Percentiles rank a stretch among this genome's conserved stretches.
These are phyloP conservation scores for Stramenopiles sp. DNA, from an alignment of 352 stramenopile species.

Conservation along the genomic window DNA sequence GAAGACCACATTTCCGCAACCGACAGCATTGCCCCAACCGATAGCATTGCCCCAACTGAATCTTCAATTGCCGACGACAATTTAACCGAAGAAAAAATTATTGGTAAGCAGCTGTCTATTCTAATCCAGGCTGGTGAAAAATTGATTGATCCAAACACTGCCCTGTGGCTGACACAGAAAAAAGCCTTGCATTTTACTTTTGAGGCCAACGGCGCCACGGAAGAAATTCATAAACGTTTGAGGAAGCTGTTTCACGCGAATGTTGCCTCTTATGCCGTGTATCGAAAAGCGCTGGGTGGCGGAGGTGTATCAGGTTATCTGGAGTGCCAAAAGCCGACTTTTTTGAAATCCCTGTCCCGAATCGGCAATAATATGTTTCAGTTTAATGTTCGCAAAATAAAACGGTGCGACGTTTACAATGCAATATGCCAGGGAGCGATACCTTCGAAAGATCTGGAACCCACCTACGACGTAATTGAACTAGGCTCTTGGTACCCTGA, in stretches of 20 bases:
- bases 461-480: neutral
- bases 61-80: neutral
- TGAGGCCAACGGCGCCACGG: neutral
- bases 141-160: neutral
- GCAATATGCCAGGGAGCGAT: too few species aligned
- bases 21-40: neutral
- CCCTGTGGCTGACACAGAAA: neutral
- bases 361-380: neutral
- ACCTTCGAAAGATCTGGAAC: neutral
- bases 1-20: neutral
- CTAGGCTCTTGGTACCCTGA: neutral
- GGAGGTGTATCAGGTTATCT: neutral
- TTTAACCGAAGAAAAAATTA: neutral
- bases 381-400: neutral
- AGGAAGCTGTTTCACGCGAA: neutral
- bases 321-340: neutral
- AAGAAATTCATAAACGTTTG: neutral
- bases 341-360: neutral
- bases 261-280: neutral
- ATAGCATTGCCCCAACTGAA: too few species aligned
- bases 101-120: neutral
- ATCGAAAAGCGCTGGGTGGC: neutral
- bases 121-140: neutral
- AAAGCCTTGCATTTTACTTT: conserved; percentile 6
- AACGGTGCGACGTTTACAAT: neutral